Conservation (phyloP, 2,329 filamentous ascomycete genomes). For the Dothistroma pini region DNA sequence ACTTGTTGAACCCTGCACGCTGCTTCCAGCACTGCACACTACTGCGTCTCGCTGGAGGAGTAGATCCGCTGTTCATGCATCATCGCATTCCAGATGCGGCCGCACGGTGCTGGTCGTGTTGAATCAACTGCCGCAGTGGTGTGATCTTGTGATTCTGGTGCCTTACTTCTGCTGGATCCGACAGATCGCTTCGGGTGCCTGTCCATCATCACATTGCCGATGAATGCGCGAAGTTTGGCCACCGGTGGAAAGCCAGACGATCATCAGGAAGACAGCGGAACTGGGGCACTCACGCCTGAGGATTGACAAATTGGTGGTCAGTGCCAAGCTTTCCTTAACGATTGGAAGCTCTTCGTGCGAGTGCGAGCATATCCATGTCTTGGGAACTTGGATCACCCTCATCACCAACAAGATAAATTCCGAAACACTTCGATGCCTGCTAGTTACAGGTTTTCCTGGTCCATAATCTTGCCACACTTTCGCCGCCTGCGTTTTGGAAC, state of each 20-base stretch:
- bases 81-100: no score
- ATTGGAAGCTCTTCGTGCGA: neutral
- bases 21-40: no score
- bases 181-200: no score
- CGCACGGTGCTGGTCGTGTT: no score
- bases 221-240: conserved; percentile 1
- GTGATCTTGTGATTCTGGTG: neutral
- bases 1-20: no score
- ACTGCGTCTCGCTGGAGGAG: no score
- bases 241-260: neutral
- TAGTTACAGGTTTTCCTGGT: neutral
- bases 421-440: neutral
- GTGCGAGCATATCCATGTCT: conserved; percentile 4
- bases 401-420: neutral
- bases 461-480: neutral
- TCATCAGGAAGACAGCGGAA: neutral
- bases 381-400: neutral
- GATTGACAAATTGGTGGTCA: neutral
- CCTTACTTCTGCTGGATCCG: neutral
- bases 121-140: neutral
- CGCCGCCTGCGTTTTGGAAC: neutral
- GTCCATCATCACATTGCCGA: neutral
- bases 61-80: neutral
- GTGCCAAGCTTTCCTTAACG: conserved; percentile 4
- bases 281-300: neutral